These are phyloP conservation scores for Microdochium bolleyi DNA, from an alignment of 2,329 filamentous ascomycete genomes.

Conservation along the genomic window DNA sequence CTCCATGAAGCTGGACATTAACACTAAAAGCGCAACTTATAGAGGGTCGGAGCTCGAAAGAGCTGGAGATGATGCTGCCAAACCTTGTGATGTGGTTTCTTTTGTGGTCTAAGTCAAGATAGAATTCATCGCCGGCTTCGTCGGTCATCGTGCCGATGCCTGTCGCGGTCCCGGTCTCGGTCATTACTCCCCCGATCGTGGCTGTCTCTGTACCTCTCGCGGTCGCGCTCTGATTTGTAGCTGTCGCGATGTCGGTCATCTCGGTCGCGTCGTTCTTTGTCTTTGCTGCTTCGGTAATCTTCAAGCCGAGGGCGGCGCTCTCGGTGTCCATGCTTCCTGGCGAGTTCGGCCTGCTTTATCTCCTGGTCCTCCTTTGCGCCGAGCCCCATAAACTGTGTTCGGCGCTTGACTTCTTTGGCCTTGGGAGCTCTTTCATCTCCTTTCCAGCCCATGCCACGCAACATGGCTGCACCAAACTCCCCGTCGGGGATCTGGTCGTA, in stretches of 20 bases:
- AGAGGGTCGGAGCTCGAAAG: too few species aligned
- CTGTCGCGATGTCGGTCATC: slow-evolving; percentile 30
- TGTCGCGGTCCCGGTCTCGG: slow-evolving; percentile 13
- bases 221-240: slow-evolving; percentile 39
- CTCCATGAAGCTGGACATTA: too few species aligned
- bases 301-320: slow-evolving; percentile 35
- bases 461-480: slow-evolving; percentile 83
- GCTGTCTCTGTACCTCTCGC: slow-evolving; percentile 25
- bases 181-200: slow-evolving; percentile 18
- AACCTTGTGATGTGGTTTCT: not conserved
- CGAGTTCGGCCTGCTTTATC: slow-evolving; percentile 57
- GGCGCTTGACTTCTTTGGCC: slow-evolving; percentile 56
- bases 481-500: slow-evolving; percentile 88
- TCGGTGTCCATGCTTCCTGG: slow-evolving; percentile 30
- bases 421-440: slow-evolving; percentile 46
- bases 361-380: slow-evolving; percentile 76
- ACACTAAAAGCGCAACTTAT: too few species aligned
- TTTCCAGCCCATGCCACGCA: slow-evolving; percentile 96
- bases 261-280: slow-evolving; percentile 31
- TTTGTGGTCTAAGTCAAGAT: not conserved
- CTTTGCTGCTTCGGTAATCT: slow-evolving; percentile 38
- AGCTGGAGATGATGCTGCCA: too few species aligned
- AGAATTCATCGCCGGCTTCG: not conserved
- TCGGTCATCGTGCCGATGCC: slow-evolving; percentile 12
- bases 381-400: slow-evolving; percentile 77